Conservation (phyloP, 768 basidiomycete genomes). For the Lactarius hatsudake region DNA sequence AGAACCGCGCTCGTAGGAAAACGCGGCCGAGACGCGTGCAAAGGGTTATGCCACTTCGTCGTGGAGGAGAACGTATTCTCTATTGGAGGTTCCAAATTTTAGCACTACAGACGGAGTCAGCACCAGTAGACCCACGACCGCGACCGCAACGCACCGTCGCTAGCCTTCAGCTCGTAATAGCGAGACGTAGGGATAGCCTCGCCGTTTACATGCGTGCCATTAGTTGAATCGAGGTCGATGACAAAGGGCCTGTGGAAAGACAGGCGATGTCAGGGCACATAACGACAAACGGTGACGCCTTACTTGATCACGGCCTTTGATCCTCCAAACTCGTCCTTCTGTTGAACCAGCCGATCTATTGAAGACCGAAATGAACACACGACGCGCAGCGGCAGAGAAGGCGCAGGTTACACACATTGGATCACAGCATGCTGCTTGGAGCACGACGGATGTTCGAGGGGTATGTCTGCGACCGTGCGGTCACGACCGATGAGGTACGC, state of each 20-base stretch:
- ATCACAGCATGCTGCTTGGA: constrained; percentile 98
- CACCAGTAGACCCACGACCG: constrained; percentile 11
- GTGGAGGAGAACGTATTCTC: constrained; percentile 84
- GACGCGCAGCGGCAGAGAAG: neutral
- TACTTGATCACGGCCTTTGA: constrained; percentile 82
- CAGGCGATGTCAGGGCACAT: neutral
- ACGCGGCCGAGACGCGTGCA: neutral
- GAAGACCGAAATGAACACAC: constrained; percentile 17
- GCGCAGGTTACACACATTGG: constrained; percentile 58
- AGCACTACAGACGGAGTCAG: constrained; percentile 50
- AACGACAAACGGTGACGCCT: constrained; percentile 33
- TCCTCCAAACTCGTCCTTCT: constrained; percentile 84
- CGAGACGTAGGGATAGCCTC: constrained; percentile 79
- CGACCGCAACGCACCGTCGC: constrained; percentile 59
- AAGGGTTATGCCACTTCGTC: constrained; percentile 54
- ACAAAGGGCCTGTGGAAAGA: constrained; percentile 73
- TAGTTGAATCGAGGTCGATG: constrained; percentile 98
- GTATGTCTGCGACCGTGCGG: constrained; percentile 78
- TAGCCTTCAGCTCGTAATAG: constrained; percentile 77
- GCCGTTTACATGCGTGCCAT: constrained; percentile 90
- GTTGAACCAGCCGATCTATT: constrained; percentile 75
- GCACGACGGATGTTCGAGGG: constrained; percentile 93
- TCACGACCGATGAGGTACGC: constrained; percentile 94
- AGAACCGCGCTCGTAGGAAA: neutral
- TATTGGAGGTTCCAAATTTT: constrained; percentile 76